A percentile compares a stretch with the other conserved stretches of the same genome.
Conservation (phyloP, 2,329 filamentous ascomycete species). For the Fusarium pseudonygamai region DNA sequence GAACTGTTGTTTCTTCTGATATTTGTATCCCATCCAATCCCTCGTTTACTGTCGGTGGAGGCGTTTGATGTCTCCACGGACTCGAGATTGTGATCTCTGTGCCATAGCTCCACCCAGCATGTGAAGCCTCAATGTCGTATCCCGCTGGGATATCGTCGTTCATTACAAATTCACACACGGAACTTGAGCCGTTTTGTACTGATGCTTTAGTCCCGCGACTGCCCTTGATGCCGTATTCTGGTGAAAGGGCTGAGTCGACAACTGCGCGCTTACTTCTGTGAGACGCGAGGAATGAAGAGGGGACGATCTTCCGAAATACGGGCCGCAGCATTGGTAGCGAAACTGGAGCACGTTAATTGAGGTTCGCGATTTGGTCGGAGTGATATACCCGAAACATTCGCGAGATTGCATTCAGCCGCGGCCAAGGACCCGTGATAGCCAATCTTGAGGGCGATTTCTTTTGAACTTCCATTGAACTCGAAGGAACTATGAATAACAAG, state of each 20-base stretch:
- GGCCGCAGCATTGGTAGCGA: conserved; percentile 35
- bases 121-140: conserved; percentile 19
- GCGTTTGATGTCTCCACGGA: conserved; percentile 9
- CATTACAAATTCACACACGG: conserved; percentile 11
- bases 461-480: conserved; percentile 22
- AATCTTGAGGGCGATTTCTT: conserved; percentile 40
- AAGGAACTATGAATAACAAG: conserved; percentile 37
- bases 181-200: conserved; percentile 7
- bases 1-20: conserved; percentile 19
- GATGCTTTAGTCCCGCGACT: not conserved
- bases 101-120: conserved; percentile 16
- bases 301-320: conserved; percentile 12
- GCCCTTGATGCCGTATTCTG: not conserved
- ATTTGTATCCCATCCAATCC: conserved; percentile 13
- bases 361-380: fast-evolving
- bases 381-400: conserved; percentile 39
- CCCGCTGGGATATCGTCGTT: conserved; percentile 2
- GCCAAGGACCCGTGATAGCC: conserved; percentile 39
- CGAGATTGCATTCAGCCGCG: conserved; percentile 42
- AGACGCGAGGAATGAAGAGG: conserved; percentile 14
- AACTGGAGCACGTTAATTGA: not conserved
- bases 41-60: not conserved
- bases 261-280: not conserved
- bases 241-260: not conserved
- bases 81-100: conserved; percentile 17